Evolutionary conservation across 2,329 filamentous ascomycete genomes (phyloP).

Genomic region (Karstenula rhodostoma): DNA sequence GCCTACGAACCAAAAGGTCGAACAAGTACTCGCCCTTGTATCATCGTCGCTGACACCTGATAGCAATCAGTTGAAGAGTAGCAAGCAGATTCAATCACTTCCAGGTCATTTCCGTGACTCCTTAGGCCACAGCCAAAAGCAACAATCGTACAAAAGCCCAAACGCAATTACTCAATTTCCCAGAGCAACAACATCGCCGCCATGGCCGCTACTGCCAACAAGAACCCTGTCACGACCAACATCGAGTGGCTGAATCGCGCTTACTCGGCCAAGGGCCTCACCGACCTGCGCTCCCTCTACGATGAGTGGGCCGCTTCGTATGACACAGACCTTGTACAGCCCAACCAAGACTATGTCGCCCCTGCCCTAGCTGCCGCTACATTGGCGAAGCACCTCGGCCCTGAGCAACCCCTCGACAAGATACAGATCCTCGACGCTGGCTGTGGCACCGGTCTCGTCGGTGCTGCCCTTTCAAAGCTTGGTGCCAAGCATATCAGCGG

Average conservation of each 20-base stretch:
- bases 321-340: slow-evolving; percentile 46
- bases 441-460: slow-evolving; percentile 65
- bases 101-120: slow-evolving; percentile 3
- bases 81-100: neutral
- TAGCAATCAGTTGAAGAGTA: slow-evolving; percentile 5
- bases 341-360: slow-evolving; percentile 51
- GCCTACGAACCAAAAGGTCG: slow-evolving; percentile 2
- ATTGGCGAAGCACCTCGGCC: slow-evolving; percentile 14
- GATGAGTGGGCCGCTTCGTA: slow-evolving; percentile 55
- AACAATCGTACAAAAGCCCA: neutral
- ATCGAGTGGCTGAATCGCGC: slow-evolving; percentile 23
- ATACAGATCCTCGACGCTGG: slow-evolving; percentile 59
- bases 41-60: slow-evolving; percentile 3
- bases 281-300: slow-evolving; percentile 50
- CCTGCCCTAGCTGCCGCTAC: slow-evolving; percentile 45
- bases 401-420: slow-evolving; percentile 8
- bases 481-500: slow-evolving; percentile 58
- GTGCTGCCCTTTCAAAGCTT: slow-evolving; percentile 53
- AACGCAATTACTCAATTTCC: neutral
- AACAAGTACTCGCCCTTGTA: slow-evolving; percentile 8
- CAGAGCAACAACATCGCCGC: slow-evolving; percentile 1
- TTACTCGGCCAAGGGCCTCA: slow-evolving; percentile 17
- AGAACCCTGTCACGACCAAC: slow-evolving; percentile 19
- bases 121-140: neutral
- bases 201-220: slow-evolving; percentile 16